Evolutionary conservation across 1,139 yeast species (phyloP), one percentile per base, ranked within the genome.

Genomic region (Saccharomyces hybrid): DNA sequence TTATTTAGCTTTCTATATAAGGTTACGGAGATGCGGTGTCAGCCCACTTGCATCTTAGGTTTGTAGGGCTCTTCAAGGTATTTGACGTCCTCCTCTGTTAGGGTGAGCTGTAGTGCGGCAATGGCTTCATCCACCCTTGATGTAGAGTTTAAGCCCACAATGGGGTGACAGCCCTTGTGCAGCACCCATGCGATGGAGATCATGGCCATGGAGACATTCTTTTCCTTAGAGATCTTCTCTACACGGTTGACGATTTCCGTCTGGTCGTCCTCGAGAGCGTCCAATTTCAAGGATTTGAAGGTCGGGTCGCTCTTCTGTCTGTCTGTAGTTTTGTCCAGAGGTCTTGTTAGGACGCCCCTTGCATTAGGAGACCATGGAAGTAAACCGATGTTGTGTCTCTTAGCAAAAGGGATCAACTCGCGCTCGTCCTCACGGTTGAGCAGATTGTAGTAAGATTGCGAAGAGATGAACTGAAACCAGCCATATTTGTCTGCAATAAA

Each of bases 171-270:
- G 6, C 84, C 85, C 63, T 82, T 82, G 48, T 71, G 57, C 9
- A 81, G 57, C 3, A 74, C 73, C 84, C 86, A 83, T 2, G 84
- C 80, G 11, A 78, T 73, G 3, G 86, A 75, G 13, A 83, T 67
- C 16, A 71, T 70, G 0, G 84, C 81, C 86, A 82, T 82, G 8
- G 78, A 65, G 25, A 73, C 74, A 16, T 67, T 69, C 50, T 70
- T 66, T 59, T 76, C 75, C 59, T 72, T 70, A 13, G 86, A 75
- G 3, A 83, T 47, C 58, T 76, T 75, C 63, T 82, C 84, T 16
- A 83, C 82, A 26, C 86, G 69, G 13, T 65, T 61, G 52, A 82
- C 67, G 52, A 81, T 78, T 31, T 67, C 74, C 48, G 63, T 60
- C 51, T 73, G 75, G n/a, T 71, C 73, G 1, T 50, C 51, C 14